Evolutionary conservation across 257 asterid genomes (phyloP).

Genomic region (Capsicum rhomboideum): DNA sequence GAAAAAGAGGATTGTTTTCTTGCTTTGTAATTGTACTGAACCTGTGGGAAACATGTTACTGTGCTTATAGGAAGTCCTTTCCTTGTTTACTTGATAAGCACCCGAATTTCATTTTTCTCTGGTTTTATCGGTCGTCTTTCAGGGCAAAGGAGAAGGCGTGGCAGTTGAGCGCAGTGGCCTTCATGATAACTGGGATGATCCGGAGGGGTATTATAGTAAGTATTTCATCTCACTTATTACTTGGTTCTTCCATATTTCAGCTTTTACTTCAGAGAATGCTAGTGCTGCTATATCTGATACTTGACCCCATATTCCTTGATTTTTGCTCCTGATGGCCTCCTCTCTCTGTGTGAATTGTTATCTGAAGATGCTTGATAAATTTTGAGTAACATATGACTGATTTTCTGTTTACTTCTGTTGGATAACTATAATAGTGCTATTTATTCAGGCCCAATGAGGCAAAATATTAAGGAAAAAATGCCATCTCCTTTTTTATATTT

Average conservation of each 20-base stretch:
- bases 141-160: conserved; percentile 74
- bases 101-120: background rate
- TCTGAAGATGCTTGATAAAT: background rate
- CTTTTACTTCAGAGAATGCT: background rate
- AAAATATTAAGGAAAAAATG: background rate
- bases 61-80: background rate
- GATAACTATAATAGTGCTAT: background rate
- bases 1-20: background rate
- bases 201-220: conserved; percentile 94
- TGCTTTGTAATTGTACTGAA: background rate
- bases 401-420: background rate
- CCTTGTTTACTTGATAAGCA: background rate
- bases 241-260: background rate
- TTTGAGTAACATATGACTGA: background rate
- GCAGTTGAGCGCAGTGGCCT: conserved; percentile 75
- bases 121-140: conserved; percentile 6
- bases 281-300: background rate
- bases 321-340: background rate
- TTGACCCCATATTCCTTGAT: background rate
- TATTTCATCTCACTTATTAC: background rate
- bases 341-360: background rate
- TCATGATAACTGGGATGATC: conserved; percentile 95
- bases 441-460: background rate
- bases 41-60: background rate
- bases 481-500: background rate